Percentiles rank a stretch among this genome's conserved stretches.
Evolutionary conservation across 1,284 basidiomycete genomes (phyloP).

Genomic region (Boletus mariae): DNA sequence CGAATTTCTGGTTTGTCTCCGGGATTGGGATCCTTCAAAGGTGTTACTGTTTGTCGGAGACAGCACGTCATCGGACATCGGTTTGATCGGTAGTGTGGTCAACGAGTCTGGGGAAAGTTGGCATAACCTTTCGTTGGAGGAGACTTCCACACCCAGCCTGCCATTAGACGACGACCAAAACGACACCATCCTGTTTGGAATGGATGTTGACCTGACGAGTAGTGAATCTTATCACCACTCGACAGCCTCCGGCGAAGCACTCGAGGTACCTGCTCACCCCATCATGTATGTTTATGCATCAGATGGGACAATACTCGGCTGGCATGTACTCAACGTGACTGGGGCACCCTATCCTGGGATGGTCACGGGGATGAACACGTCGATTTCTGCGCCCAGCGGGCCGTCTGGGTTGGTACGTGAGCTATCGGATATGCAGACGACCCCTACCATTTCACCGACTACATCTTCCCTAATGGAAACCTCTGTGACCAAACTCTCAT

Average conservation of each 20-base stretch:
- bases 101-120: conserved; percentile 47
- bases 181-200: conserved; percentile 68
- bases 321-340: conserved; percentile 64
- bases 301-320: conserved; percentile 76
- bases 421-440: conserved; percentile 31
- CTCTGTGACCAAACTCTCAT: conserved; percentile 3
- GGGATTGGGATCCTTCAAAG: conserved; percentile 63
- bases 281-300: conserved; percentile 76
- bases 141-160: conserved; percentile 62
- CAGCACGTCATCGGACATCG: conserved; percentile 72
- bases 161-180: conserved; percentile 69
- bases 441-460: conserved; percentile 21
- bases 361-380: conserved; percentile 25
- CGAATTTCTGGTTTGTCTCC: conserved; percentile 53
- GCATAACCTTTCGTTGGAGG: conserved; percentile 73
- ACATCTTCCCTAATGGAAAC: conserved; percentile 14
- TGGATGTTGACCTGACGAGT: conserved; percentile 70
- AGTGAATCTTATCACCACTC: conserved; percentile 39
- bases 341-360: conserved; percentile 55
- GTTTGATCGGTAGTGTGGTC: conserved; percentile 55
- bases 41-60: conserved; percentile 69
- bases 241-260: conserved; percentile 44
- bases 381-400: conserved; percentile 1
- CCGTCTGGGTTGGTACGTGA: conserved; percentile 24
- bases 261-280: conserved; percentile 54